Percentiles rank a stretch among this genome's conserved stretches.
phyloP scores from a whole-genome alignment of 1,139 yeast species.

The Zygoascus sp. region DNA sequence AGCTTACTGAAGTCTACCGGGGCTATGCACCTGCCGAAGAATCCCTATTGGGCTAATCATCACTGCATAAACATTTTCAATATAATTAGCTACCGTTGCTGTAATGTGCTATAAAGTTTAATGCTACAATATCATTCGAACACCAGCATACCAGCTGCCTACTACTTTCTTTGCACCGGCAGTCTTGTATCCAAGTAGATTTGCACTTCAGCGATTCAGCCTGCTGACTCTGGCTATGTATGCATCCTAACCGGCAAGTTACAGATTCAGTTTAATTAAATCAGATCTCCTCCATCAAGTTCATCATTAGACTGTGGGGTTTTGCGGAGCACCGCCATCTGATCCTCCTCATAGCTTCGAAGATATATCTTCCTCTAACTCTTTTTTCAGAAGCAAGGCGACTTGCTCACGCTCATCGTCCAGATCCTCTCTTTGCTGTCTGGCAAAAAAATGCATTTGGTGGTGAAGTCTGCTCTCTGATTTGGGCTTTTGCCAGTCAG shows the following conservation, averaged over 20 bases:
- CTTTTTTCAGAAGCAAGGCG: not conserved
- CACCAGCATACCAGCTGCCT: not conserved
- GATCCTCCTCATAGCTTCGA: not conserved
- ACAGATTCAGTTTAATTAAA: too few species aligned
- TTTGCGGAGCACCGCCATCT: too few species aligned
- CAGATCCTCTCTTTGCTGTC: constrained; percentile 31
- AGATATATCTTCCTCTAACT: not conserved
- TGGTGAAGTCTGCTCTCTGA: constrained; percentile 6
- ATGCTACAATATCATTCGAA: not conserved
- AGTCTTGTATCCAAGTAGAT: too few species aligned
- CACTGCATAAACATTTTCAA: not conserved
- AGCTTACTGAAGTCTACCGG: constrained; percentile 1
- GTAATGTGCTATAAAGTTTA: not conserved
- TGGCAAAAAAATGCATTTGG: constrained; percentile 24
- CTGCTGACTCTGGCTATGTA: too few species aligned
- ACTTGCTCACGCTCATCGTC: constrained; percentile 24
- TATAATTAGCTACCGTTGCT: constrained; percentile 1
- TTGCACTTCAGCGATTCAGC: too few species aligned
- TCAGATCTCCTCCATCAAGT: too few species aligned
- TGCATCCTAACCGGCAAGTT: too few species aligned
- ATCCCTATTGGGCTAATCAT: constrained; percentile 4
- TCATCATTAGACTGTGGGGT: too few species aligned
- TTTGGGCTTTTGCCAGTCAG: constrained; percentile 9
- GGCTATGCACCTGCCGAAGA: constrained; percentile 12
- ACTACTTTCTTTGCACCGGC: too few species aligned